These are phyloP conservation scores for Aureobasidium sp. DNA, from an alignment of 2,329 filamentous ascomycete species.

Conservation along the genomic window DNA sequence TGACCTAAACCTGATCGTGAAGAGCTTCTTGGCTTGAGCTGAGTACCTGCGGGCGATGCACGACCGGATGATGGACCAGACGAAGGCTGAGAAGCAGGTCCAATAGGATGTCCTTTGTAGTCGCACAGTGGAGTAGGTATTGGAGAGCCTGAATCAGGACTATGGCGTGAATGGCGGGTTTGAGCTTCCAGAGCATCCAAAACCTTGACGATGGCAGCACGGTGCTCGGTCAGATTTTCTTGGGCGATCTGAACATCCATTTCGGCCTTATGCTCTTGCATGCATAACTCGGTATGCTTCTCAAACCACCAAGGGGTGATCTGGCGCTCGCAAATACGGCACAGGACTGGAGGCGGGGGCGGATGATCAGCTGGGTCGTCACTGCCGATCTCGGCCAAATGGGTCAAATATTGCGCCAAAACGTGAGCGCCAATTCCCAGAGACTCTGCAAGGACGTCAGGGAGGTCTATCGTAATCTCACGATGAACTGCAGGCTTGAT, in stretches of 20 bases:
- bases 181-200: slow-evolving; percentile 83
- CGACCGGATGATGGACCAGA: slow-evolving; percentile 63
- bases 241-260: slow-evolving; percentile 97
- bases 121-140: slow-evolving; percentile 45
- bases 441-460: slow-evolving; percentile 79
- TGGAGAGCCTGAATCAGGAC: slow-evolving; percentile 40
- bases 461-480: slow-evolving; percentile 93
- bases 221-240: slow-evolving; percentile 83
- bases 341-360: slow-evolving; percentile 76
- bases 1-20: slow-evolving; percentile 64
- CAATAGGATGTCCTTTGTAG: slow-evolving; percentile 82
- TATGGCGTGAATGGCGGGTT: slow-evolving; percentile 50
- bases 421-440: slow-evolving; percentile 92
- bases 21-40: slow-evolving; percentile 56
- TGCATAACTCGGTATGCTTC: slow-evolving; percentile 92
- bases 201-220: slow-evolving; percentile 89
- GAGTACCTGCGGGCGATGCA: slow-evolving; percentile 54
- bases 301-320: slow-evolving; percentile 99
- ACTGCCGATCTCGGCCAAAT: slow-evolving; percentile 72
- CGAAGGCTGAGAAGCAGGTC: slow-evolving; percentile 59
- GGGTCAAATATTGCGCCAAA: slow-evolving; percentile 85
- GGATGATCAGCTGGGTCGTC: slow-evolving; percentile 68
- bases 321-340: slow-evolving; percentile 93
- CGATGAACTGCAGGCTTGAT: slow-evolving; percentile 82
- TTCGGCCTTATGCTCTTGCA: slow-evolving; percentile 92